Conservation (phyloP, 306 rosid genomes). For the apple (Malus domestica) region DNA sequence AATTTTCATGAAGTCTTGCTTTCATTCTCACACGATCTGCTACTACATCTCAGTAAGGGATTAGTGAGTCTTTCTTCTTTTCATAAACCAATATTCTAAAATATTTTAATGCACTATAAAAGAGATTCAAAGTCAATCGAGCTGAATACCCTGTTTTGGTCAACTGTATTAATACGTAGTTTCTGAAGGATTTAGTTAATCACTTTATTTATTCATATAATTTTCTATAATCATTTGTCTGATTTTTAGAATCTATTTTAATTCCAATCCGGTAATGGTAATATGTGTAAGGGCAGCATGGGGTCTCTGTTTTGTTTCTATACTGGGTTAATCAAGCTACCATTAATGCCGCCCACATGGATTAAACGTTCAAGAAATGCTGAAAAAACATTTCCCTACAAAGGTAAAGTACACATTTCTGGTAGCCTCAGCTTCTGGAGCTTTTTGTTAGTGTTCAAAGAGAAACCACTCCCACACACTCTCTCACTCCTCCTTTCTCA, state of each 20-base stretch:
- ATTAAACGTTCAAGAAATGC: not conserved
- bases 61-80: not conserved
- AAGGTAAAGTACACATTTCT: constrained; percentile 19
- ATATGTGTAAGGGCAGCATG: not conserved
- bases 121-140: too few relatives aligned
- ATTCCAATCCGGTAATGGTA: not conserved
- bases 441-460: constrained; percentile 1
- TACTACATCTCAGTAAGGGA: not conserved
- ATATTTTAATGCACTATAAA: too few relatives aligned
- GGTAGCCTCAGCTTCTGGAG: constrained; percentile 5
- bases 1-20: not conserved
- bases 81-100: too few relatives aligned
- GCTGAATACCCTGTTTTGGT: not conserved
- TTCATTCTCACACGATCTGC: not conserved
- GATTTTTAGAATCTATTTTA: not conserved
- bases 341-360: too few relatives aligned
- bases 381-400: not conserved
- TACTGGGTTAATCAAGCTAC: not conserved
- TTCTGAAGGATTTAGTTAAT: not conserved
- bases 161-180: too few relatives aligned
- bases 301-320: not conserved
- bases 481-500: not conserved
- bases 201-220: not conserved
- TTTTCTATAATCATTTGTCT: not conserved
- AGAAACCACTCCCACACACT: not conserved